Conservation (phyloP, 345 rosid genomes). For the Salix suchowensis region DNA sequence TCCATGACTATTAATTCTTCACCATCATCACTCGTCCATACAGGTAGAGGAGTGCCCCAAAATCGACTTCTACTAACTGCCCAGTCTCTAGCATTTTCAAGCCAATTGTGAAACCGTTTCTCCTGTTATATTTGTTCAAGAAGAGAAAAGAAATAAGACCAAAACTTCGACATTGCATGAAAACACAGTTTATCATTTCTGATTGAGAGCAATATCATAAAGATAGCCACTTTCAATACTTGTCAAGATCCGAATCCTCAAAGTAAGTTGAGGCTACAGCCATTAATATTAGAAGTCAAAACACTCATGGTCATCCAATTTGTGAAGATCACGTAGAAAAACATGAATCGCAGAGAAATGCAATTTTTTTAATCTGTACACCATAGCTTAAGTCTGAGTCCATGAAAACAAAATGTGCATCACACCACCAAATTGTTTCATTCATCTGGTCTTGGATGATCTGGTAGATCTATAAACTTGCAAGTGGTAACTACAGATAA, state of each 20-base stretch:
- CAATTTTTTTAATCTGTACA: neutral
- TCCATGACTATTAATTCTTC: constrained; percentile 73
- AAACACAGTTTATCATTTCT: neutral
- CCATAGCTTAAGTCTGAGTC: too few species aligned
- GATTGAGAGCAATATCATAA: neutral
- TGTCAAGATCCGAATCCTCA: neutral
- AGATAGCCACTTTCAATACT: neutral
- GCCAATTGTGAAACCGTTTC: constrained; percentile 97
- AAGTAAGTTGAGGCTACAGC: neutral
- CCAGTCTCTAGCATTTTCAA: constrained; percentile 99
- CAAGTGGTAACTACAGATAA: neutral
- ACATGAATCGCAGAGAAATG: neutral
- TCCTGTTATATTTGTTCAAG: constrained; percentile 42
- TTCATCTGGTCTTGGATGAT: too few species aligned
- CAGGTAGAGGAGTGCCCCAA: constrained; percentile 99
- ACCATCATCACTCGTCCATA: constrained; percentile 90
- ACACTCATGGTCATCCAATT: neutral
- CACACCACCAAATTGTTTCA: too few species aligned
- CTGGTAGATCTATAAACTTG: too few species aligned
- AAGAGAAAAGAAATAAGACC: neutral
- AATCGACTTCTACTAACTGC: constrained; percentile 95
- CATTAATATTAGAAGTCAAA: neutral
- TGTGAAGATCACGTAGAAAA: neutral
- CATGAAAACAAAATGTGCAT: too few species aligned
- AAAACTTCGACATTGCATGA: neutral